Conservation (phyloP, 371 early-diverging fungal genomes). For the Syncephalastrum racemosum region DNA sequence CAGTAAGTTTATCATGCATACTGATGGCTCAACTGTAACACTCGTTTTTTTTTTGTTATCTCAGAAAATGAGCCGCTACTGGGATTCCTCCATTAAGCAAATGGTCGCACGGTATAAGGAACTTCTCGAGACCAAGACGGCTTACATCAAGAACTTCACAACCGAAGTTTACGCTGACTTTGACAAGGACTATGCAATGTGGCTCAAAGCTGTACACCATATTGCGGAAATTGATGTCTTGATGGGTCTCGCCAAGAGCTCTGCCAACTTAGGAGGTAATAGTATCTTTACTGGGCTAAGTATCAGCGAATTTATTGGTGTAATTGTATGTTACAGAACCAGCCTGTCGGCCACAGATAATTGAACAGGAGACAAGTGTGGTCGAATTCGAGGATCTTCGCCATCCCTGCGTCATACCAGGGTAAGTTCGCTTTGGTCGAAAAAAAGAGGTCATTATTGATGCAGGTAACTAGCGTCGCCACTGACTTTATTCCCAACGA, state of each 20-base stretch:
- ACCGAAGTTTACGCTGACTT: conserved; percentile 75
- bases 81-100: conserved; percentile 66
- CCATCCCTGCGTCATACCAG: conserved; percentile 81
- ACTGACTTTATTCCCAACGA: conserved; percentile 95
- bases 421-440: conserved; percentile 29
- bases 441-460: not conserved
- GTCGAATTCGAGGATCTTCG: conserved; percentile 81
- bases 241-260: conserved; percentile 77
- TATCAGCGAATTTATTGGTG: not conserved
- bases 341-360: conserved; percentile 81
- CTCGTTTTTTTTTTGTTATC: not conserved
- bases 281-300: not conserved
- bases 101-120: conserved; percentile 80
- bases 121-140: conserved; percentile 79
- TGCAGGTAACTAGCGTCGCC: conserved; percentile 32
- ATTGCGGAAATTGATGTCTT: conserved; percentile 93
- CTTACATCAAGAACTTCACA: conserved; percentile 65
- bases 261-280: conserved; percentile 65
- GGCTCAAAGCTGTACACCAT: conserved; percentile 70
- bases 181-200: conserved; percentile 70
- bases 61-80: conserved; percentile 86
- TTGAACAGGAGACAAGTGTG: conserved; percentile 54
- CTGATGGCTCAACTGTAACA: not conserved
- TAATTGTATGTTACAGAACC: conserved; percentile 38
- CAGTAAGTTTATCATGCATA: conserved; percentile 37